Base-by-base conservation (phyloP, 176 grass and related monocot species). In the Sorghum bicolor region DNA sequence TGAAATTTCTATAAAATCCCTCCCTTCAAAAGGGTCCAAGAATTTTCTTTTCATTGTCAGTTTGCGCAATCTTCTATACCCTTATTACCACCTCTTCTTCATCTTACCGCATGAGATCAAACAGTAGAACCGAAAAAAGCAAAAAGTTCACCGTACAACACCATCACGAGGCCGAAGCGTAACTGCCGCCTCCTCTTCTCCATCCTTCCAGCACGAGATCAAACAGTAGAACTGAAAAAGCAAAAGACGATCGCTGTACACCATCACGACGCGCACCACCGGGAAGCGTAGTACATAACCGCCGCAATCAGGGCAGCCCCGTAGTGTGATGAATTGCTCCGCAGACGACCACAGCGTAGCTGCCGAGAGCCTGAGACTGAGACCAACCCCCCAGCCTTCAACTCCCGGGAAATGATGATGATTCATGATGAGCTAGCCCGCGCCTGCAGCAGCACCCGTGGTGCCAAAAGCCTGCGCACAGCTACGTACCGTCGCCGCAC, bases 371-470 rank as follows among this genome's bases (percentile, higher is more conserved):
- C 12, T 44, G 11, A 44, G 11, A 44, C 41, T 9, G 38, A 38
- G 38, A 10, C 39, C 10, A 43, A 11, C 40, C n/a, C 63, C 52
- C 17, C 37, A 52, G 72, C 20, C 25, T 72, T 84, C 40, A 61
- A 84, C 68, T 17, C 65, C 39, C 40, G 25, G 0, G 0, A 48
- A n/a, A 84, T 43, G 40, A 84, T 84, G 75, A 88, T 84, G 80
- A 16, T 38, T 64, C 76, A 84, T 88, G 76, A 88, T 88, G 80
- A 75, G 24, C 45, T n/a, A n/a, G n/a, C n/a, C n/a, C 81, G 64
- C 69, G 80, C 39, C 64, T 64, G 87, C 76, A 3, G 67, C 86
- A 8, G 36, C 36, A 37, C 45, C 45, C 82, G 87, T 85, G 87
- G 82, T 45, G 61, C 16, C 82, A 41, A 85, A 89, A 89, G 82